Evolutionary conservation across 352 stramenopile species (phyloP), one percentile per base, ranked within the genome.

Genomic region (Aphanomyces cochlioides): DNA sequence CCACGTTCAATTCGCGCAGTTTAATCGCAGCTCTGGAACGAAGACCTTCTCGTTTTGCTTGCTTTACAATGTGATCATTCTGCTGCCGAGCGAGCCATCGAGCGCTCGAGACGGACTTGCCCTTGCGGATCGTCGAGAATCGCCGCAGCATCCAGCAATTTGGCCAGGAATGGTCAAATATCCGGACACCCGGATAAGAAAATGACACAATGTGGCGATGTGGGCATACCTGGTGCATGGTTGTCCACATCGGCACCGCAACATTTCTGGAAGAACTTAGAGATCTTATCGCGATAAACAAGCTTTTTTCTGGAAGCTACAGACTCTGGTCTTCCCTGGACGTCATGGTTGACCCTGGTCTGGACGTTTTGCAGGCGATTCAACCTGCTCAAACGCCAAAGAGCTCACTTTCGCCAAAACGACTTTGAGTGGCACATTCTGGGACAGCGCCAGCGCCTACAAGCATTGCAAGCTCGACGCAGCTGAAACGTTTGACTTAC

Each of bases 21-120:
- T 96, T 96, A 67, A 93, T 79, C 13, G 88, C 88, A 4, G 88
- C 85, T 12, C 88, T 82, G 13, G 87, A 94, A 28, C 88, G 84
- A 19, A 93, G 78, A 10, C 85, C 87, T 53, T 93, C 84, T 56
- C 85, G 82, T 72, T 94, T 93, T 73, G 87, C 84, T 73, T 93
- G 83, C 59, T 93, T 92, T 36, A 96, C 88, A 43, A 89, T 72
- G 45, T 85, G 88, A 59, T 96, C 88, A 70, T 75, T 89, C 82
- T 84, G 92, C 75, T 96, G 88, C 8, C 88, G 87, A 15, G 83
- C 77, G 56, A 96, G 81, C 88, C 88, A 96, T 39, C 87, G 85
- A 61, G 88, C 87, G 43, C 84, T 93, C 48, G 83, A 84, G 61
- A 85, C 91, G 47, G 79, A 91, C 80, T 93, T 95, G 54, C 86